Percentiles rank a stretch among this genome's conserved stretches.
Evolutionary conservation across 2,329 filamentous ascomycete species (phyloP).

Genomic region (Orbilia quercus): DNA sequence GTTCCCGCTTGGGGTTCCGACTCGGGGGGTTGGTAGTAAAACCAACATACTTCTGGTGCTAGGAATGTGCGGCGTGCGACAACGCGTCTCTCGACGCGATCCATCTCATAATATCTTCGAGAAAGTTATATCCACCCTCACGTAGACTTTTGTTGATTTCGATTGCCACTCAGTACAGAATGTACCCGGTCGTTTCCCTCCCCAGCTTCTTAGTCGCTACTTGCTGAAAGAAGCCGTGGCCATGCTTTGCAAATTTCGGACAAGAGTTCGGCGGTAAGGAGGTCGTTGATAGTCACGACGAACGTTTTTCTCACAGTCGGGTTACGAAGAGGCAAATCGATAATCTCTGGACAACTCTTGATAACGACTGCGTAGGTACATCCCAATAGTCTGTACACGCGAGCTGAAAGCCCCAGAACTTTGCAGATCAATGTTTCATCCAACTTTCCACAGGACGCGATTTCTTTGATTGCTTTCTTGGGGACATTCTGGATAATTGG

Average conservation of each 20-base stretch:
- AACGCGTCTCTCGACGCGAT: no score
- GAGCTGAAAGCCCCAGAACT: not conserved
- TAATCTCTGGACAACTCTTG: not conserved
- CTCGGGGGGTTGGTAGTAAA: no score
- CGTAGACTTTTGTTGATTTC: not conserved
- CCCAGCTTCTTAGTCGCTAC: not conserved
- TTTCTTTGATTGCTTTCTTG: not conserved
- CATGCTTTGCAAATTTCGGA: not conserved
- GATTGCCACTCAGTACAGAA: constrained; percentile 8
- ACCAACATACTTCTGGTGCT: not conserved
- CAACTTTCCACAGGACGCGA: not conserved
- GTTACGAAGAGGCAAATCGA: not conserved
- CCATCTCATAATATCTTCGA: not conserved
- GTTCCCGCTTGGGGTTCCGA: no score
- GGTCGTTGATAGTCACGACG: not conserved
- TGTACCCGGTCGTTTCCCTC: not conserved
- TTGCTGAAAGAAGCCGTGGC: constrained; percentile 4
- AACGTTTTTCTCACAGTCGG: not conserved
- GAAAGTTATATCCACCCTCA: not conserved
- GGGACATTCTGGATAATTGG: not conserved
- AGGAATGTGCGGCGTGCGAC: not conserved
- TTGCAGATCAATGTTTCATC: not conserved
- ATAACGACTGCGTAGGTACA: not conserved
- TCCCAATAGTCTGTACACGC: not conserved
- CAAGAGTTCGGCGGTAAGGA: not conserved